Conservation (phyloP, 1,284 basidiomycete genomes). For the Lignosus rhinocerotis region DNA sequence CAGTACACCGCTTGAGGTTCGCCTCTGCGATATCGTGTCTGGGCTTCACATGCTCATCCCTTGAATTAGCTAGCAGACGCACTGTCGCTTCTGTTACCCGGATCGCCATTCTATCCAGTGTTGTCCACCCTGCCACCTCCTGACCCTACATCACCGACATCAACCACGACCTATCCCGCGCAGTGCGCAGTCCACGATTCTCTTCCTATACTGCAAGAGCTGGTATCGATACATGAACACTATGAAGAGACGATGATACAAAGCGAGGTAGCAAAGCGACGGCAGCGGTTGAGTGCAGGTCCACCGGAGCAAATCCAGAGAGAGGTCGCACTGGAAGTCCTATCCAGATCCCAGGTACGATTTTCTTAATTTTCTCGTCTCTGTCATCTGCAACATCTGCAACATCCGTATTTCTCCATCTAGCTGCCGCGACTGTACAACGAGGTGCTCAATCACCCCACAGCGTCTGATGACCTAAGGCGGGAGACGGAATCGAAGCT, state of each 20-base stretch:
- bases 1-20: conserved; percentile 62
- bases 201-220: conserved; percentile 68
- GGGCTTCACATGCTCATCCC: not conserved
- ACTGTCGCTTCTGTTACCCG: conserved; percentile 74
- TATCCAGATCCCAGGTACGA: conserved; percentile 57
- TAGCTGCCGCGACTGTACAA: conserved; percentile 73
- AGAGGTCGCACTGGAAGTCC: conserved; percentile 67
- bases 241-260: conserved; percentile 58
- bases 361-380: not conserved
- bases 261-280: conserved; percentile 73
- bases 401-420: conserved; percentile 3
- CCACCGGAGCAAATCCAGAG: conserved; percentile 68
- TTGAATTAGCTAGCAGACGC: conserved; percentile 62
- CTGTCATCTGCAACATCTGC: not conserved
- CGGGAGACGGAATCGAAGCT: conserved; percentile 72
- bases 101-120: conserved; percentile 66
- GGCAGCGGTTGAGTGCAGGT: conserved; percentile 72
- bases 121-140: conserved; percentile 72
- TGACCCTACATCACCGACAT: conserved; percentile 74
- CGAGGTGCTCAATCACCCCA: conserved; percentile 76
- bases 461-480: conserved; percentile 72
- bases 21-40: not conserved
- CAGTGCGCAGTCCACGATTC: conserved; percentile 72
- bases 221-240: conserved; percentile 57
- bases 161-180: conserved; percentile 54